A percentile compares a stretch with the other conserved stretches of the same genome.
Evolutionary conservation across 169 alveolate genomes (phyloP).

Genomic region (Eimeria maxima): DNA sequence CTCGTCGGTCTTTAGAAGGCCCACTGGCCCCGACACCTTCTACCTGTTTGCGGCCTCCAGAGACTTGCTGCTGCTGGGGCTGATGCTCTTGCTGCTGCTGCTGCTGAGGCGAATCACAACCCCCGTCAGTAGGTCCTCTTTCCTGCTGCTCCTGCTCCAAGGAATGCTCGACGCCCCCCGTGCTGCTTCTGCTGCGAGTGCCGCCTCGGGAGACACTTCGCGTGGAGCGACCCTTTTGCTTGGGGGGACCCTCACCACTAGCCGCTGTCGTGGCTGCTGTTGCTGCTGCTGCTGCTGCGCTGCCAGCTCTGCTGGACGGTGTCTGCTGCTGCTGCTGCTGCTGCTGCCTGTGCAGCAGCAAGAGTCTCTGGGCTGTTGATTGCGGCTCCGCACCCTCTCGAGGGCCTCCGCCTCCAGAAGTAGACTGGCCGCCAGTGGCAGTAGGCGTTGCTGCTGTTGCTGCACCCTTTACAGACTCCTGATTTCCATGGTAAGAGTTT

Average conservation of each 20-base stretch:
- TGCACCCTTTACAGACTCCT: constrained; percentile 15
- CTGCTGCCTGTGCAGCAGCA: constrained; percentile 13
- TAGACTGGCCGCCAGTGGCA: neutral
- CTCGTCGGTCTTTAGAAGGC: constrained; percentile 22
- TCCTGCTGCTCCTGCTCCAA: neutral
- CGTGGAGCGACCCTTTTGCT: constrained; percentile 6
- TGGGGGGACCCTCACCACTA: neutral
- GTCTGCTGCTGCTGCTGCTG: neutral
- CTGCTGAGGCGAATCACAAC: neutral
- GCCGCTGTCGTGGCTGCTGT: neutral
- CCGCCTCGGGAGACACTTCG: constrained; percentile 24
- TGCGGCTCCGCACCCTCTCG: neutral
- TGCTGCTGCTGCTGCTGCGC: neutral
- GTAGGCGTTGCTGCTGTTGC: neutral
- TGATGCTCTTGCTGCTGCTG: constrained; percentile 48
- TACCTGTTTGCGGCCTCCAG: constrained; percentile 23
- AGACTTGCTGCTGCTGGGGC: constrained; percentile 23
- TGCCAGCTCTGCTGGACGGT: constrained; percentile 8
- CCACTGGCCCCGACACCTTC: constrained; percentile 10
- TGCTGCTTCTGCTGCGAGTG: constrained; percentile 31
- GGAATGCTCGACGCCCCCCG: constrained; percentile 13
- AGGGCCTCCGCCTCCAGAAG: neutral
- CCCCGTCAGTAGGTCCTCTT: neutral
- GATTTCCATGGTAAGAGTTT: neutral
- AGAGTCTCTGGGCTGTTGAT: neutral